Evolutionary conservation across 345 rosid species (phyloP).

Genomic region (Camelina neglecta): DNA sequence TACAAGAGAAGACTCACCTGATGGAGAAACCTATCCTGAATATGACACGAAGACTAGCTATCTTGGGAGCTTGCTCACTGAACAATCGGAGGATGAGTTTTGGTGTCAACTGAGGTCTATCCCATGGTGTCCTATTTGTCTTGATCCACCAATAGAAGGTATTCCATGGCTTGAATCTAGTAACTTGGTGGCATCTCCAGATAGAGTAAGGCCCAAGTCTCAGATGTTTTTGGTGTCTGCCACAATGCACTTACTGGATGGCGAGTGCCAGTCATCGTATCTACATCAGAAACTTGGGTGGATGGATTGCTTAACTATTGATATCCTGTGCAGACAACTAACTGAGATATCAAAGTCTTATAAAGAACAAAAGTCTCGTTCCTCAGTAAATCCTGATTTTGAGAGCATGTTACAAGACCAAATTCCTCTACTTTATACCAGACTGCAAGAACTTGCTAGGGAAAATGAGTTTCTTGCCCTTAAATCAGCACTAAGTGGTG

Average conservation of each 20-base stretch:
- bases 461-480: slow-evolving; percentile 62
- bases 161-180: slow-evolving; percentile 81
- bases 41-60: slow-evolving; percentile 51
- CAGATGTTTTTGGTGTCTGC: slow-evolving; percentile 86
- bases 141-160: slow-evolving; percentile 72
- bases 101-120: slow-evolving; percentile 83
- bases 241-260: slow-evolving; percentile 73
- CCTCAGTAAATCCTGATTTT: slow-evolving; percentile 55
- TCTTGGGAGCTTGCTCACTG: slow-evolving; percentile 57
- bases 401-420: slow-evolving; percentile 65
- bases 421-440: slow-evolving; percentile 64
- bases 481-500: slow-evolving; percentile 67
- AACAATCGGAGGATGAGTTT: slow-evolving; percentile 74
- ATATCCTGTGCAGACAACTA: slow-evolving; percentile 68
- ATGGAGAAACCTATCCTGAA: slow-evolving; percentile 40
- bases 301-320: slow-evolving; percentile 59
- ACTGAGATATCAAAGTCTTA: slow-evolving; percentile 74
- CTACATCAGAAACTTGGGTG: slow-evolving; percentile 85
- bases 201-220: slow-evolving; percentile 79
- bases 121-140: slow-evolving; percentile 83
- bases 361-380: slow-evolving; percentile 57
- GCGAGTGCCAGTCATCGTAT: slow-evolving; percentile 63
- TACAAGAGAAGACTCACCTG: slow-evolving; percentile 46
- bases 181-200: slow-evolving; percentile 68
- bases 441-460: slow-evolving; percentile 65